These are phyloP conservation scores for Chlamydomonas incerta DNA, from an alignment of 139 green algal species.

Conservation along the genomic window DNA sequence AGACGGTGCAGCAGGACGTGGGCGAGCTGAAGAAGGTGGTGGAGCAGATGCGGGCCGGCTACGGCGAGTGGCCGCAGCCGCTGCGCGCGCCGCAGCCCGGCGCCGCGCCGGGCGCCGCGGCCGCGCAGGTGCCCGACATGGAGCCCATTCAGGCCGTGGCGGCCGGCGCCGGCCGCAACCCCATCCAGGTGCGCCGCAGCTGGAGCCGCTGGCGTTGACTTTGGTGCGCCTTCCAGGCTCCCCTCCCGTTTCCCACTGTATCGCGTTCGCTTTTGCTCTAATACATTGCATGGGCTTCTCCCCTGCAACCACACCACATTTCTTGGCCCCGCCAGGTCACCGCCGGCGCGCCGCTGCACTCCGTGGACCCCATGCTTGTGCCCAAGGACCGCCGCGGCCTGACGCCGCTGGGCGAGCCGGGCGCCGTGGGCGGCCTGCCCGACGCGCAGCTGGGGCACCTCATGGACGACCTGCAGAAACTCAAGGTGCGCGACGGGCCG, in stretches of 20 bases:
- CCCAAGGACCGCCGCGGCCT: background rate
- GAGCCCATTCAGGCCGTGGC: background rate
- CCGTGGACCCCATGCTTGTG: background rate
- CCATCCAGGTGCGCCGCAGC: slow-evolving; percentile 4
- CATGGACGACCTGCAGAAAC: background rate
- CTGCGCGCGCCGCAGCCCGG: background rate
- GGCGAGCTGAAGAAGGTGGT: slow-evolving; percentile 17
- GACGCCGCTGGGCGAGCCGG: background rate
- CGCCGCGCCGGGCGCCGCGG: no score
- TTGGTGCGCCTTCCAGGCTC: no score
- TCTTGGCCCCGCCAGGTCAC: slow-evolving; percentile 9
- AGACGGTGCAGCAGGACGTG: slow-evolving; percentile 22
- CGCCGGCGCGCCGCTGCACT: background rate
- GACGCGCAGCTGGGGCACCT: background rate
- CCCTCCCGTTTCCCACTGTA: no score
- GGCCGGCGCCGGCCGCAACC: background rate
- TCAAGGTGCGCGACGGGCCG: slow-evolving; percentile 9
- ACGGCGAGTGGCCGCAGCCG: slow-evolving; percentile 22
- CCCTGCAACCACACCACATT: no score
- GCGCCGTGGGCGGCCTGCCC: background rate
- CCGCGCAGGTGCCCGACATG: background rate
- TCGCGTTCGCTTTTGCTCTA: no score
- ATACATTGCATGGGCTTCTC: no score
- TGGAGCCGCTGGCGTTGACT: no score
- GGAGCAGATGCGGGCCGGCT: background rate